Evolutionary conservation across 345 rosid species (phyloP).

Genomic region (Bruguiera parviflora): DNA sequence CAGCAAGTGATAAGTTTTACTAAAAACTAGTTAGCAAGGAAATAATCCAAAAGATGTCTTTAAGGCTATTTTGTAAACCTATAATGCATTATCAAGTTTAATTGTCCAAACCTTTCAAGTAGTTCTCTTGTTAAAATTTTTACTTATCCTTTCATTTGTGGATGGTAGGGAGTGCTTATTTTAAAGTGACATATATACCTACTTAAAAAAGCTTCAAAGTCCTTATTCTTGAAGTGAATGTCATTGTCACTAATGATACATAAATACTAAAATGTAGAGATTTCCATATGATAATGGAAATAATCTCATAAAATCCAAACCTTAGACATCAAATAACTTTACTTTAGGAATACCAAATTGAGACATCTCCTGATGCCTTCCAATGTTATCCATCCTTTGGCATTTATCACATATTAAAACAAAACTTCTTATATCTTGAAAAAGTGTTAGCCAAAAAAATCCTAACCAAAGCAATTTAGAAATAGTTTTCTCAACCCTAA

Average conservation of each 20-base stretch:
- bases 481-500: background rate
- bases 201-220: no score
- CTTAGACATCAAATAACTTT: constrained; percentile 7
- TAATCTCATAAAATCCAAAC: background rate
- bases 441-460: background rate
- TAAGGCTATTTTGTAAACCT: background rate
- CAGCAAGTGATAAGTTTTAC: no score
- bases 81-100: constrained; percentile 1
- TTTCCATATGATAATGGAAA: background rate
- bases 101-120: background rate
- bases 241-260: background rate
- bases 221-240: background rate
- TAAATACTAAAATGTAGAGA: background rate
- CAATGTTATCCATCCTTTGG: background rate
- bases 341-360: background rate
- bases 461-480: background rate
- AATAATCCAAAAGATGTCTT: no score
- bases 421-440: background rate
- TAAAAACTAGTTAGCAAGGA: no score
- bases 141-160: no score
- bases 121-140: no score
- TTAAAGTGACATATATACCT: no score
- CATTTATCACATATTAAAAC: background rate
- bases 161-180: no score
- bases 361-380: background rate